Base-by-base conservation (phyloP, 2,329 filamentous ascomycete species). In the Xylaria sp. region DNA sequence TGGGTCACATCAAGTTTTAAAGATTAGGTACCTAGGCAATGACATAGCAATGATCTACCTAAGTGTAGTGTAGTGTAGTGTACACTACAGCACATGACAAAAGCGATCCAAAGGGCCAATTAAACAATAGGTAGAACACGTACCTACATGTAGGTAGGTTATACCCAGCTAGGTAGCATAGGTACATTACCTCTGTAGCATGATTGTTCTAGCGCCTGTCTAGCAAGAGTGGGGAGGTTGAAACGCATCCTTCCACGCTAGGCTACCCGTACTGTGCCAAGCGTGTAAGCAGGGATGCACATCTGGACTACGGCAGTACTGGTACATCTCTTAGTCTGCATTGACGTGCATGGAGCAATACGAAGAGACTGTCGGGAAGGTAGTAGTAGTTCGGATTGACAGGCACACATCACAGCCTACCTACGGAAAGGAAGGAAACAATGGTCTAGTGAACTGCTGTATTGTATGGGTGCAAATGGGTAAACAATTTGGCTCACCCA, bases 361-460 rank as follows among this genome's bases (percentile, higher is more conserved):
- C 66, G 66, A 68, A 61, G 57, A 61, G 29, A 54, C n/a, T 51
- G 53, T 64, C 50, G 5, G 44, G 18, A 65, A 53, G 61, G 61
- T 68, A 23, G 54, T 32, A 67, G 55, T 40, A 50, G 29, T 32
- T 63, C 60, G 48, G 55, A 50, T 35, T 44, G 23, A 63, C 40
- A 61, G 23, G 4, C 35, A 42, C 35, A 48, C 53, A 67, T 27
- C 44, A 50, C 47, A 16, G 35, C 59, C 59, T 29, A 21, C 47
- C 37, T 58, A 23, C 37, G 55, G 9, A 42, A 29, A 58, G 55
- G 44, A 27, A 29, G 55, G 37, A 40, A 37, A 55, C 27, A 16
- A 48, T 29, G 50, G 21, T 21, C 32, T 23, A 44, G 25, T 21
- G 3, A 37, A 27, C 23, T 53, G 25, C 50, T 32, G 4, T n/a